Percentiles rank a stretch among this genome's conserved stretches.
phyloP scores from a whole-genome alignment of 257 asterid species.

The Solanum chmielewskii region DNA sequence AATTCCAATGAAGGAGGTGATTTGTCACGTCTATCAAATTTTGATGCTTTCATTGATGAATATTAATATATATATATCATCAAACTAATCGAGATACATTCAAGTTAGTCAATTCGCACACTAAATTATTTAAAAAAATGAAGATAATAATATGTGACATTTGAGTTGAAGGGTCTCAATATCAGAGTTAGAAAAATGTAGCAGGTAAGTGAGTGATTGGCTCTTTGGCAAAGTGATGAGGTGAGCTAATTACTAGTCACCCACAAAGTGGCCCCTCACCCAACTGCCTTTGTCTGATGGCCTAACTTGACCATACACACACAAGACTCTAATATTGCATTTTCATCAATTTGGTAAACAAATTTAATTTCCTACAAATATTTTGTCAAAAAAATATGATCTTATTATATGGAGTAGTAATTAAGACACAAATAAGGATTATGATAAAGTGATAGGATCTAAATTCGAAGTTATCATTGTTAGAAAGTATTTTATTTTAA shows the following conservation, averaged over 20 bases:
- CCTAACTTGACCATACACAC: constrained; percentile 1
- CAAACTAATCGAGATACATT: fast-evolving
- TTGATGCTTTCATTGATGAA: not conserved
- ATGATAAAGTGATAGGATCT: no score
- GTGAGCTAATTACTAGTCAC: not conserved
- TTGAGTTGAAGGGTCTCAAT: not conserved
- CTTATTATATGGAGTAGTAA: not conserved
- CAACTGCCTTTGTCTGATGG: not conserved
- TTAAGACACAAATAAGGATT: no score
- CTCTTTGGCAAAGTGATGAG: not conserved
- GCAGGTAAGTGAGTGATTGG: constrained; percentile 1
- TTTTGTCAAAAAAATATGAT: not conserved
- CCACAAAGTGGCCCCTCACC: not conserved
- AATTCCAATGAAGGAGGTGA: not conserved
- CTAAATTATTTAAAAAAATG: not conserved
- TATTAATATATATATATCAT: not conserved
- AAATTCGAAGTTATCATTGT: no score
- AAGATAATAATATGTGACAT: not conserved
- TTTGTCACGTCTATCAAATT: not conserved
- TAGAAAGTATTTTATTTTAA: fast-evolving
- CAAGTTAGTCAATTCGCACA: not conserved
- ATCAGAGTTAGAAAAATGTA: not conserved
- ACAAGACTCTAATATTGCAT: not conserved
- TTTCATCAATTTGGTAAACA: not conserved
- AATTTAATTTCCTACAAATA: not conserved